Evolutionary conservation across 768 basidiomycete species (phyloP), one percentile per base, ranked within the genome.

Genomic region (Saitozyma podzolica): DNA sequence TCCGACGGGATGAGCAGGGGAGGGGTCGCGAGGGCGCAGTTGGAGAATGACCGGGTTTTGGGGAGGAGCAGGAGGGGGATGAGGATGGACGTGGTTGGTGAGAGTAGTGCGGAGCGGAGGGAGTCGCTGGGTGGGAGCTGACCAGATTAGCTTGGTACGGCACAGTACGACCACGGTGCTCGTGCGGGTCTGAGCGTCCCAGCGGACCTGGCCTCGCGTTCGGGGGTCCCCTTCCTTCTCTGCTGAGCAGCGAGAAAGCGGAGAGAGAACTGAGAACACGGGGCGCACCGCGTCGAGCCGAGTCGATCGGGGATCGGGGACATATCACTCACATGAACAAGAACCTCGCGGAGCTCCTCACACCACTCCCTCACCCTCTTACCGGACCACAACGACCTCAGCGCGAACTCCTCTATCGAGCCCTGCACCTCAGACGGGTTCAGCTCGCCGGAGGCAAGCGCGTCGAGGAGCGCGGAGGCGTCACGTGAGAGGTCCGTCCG

Each of bases 361-460:
- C 72, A 70, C 62, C 64, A 70, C 3, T 70, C 65, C 56, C 65
- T 50, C 8, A 63, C 65, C 49, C 65, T 59, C 49, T 41, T 59
- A 55, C 62, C 65, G n/a, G 29, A 2, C 11, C 48, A 19, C 51
- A 68, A 42, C n/a, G 53, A 50, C 17, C 56, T 40, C 50, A 65
- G 61, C 0, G 61, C 67, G 47, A 49, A 72, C 53, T 72, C 70
- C 9, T 64, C 64, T 40, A 71, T 39, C n/a, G 56, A 62, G 29
- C 59, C 66, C 29, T 29, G 29, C 29, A 29, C 29, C 29, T 29
- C 29, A 29, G 29, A 29, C 29, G 29, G 2, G 29, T 29, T 29
- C 29, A 29, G 29, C 29, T 29, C 29, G 29, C 29, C 29, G 2
- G 29, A 29, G 29, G 29, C 29, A 29, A 29, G 29, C 29, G 29